Base-by-base conservation (phyloP, 2,329 filamentous ascomycete genomes). In the Lasiodiplodia sp. region DNA sequence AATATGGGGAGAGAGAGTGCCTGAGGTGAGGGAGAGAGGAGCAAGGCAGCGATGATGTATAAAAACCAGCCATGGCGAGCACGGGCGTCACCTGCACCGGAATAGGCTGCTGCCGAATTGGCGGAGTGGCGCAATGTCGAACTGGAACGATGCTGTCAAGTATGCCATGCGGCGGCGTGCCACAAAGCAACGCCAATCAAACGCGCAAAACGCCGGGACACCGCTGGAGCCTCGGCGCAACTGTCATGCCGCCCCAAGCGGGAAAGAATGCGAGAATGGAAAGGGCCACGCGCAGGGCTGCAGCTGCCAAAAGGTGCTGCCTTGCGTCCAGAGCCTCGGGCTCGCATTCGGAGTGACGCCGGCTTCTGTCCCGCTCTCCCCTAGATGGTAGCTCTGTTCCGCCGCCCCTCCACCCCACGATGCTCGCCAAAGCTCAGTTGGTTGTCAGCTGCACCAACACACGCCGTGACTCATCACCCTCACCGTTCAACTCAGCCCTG, bases 31-130 rank as follows among this genome's bases (percentile, higher is more conserved):
- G 16, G 18, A 28, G 38, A 14, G 16, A 23, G 25, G 23, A 6
- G 57, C 57, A 18, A 63, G 60, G 47, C 60, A 38, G 60, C 44
- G 25, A 37, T 21, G 21, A 34, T 63, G 38, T 62, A 63, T 63
- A 64, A 38, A 64, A 40, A 14, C 34, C 4, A 44, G n/a, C 25
- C 47, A 10, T 28, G 14, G 51, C 21, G 51, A 23, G 55, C 55
- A 28, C 52, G 16, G 47, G 60, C 60, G 31, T 51, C 60, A 52
- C 51, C 60, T n/a, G 21, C 28, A 18, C 28, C 44, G 40, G 44
- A 37, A 31, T 21, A 21, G 31, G 40, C 58, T 34, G 28, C 18
- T 31, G 53, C 25, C 37, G n/a, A 21, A 5, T 25, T 18, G 25
- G 12, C 28, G 23, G 28, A 23, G 12, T 28, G 18, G 47, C 21